phyloP scores from a whole-genome alignment of 345 rosid species.

The Toxicodendron radicans region DNA sequence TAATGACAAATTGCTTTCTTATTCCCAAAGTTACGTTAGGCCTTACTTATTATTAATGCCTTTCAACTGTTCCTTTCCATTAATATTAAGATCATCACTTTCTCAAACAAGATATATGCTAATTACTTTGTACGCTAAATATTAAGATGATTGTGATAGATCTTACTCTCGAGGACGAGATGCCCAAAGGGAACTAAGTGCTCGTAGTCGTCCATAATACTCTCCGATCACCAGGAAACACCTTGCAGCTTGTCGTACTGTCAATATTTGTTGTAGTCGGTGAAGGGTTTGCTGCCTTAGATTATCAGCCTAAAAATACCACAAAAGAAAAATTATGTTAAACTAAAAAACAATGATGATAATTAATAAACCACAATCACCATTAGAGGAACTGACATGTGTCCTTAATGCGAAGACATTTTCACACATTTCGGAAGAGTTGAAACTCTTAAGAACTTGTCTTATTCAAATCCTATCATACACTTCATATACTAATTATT shows the following conservation, averaged over 20 bases:
- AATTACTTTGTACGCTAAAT: too few species aligned
- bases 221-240: conserved; percentile 91
- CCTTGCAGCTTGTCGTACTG: conserved; percentile 80
- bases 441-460: conserved; percentile 30
- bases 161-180: conserved; percentile 94
- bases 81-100: too few species aligned
- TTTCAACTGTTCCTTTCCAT: too few species aligned
- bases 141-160: background rate
- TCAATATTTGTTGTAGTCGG: conserved; percentile 72
- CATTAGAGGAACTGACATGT: conserved; percentile 12
- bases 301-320: conserved; percentile 91
- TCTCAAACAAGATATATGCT: too few species aligned
- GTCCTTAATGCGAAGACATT: conserved; percentile 27
- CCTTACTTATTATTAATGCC: too few species aligned
- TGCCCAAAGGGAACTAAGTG: conserved; percentile 85
- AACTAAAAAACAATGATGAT: background rate
- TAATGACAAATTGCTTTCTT: too few species aligned
- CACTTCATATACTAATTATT: too few species aligned
- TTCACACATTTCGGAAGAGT: conserved; percentile 23
- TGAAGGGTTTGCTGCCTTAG: conserved; percentile 94
- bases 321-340: too few species aligned
- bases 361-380: conserved; percentile 3
- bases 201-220: conserved; percentile 79
- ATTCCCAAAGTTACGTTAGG: too few species aligned
- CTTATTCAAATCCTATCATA: conserved; percentile 34